phyloP scores from a whole-genome alignment of 768 basidiomycete species.

The Leucocoprinus birnbaumii region DNA sequence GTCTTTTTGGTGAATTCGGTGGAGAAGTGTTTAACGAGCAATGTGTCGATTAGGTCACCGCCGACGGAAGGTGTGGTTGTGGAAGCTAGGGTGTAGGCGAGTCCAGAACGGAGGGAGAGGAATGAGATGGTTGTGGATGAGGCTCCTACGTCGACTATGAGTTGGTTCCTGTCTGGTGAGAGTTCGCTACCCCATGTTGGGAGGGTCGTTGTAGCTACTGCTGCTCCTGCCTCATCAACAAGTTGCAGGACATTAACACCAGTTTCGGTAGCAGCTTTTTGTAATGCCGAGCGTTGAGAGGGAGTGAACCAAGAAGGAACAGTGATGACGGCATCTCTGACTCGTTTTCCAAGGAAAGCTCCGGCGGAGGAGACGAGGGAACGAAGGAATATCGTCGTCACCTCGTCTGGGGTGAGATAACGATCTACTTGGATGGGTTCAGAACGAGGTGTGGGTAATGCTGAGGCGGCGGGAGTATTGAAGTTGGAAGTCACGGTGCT shows the following conservation, averaged over 20 bases:
- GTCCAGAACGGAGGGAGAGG: conserved; percentile 73
- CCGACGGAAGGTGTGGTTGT: conserved; percentile 47
- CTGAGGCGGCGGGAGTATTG: conserved; percentile 64
- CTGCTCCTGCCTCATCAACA: conserved; percentile 84
- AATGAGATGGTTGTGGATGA: conserved; percentile 70
- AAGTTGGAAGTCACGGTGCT: conserved; percentile 38
- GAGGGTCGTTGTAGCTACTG: conserved; percentile 54
- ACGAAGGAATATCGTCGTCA: conserved; percentile 79
- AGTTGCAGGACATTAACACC: conserved; percentile 85
- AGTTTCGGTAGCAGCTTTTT: conserved; percentile 72
- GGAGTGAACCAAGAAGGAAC: conserved; percentile 76
- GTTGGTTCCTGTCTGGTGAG: conserved; percentile 65
- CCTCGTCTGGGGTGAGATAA: conserved; percentile 79
- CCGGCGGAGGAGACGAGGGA: conserved; percentile 85
- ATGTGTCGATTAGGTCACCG: conserved; percentile 74
- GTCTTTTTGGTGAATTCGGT: conserved; percentile 98
- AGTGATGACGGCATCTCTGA: conserved; percentile 81
- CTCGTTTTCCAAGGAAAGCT: conserved; percentile 83
- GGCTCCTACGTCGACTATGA: conserved; percentile 79
- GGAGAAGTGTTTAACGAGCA: conserved; percentile 87
- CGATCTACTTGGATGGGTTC: conserved; percentile 67
- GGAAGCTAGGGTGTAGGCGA: conserved; percentile 61
- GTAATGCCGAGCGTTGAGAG: conserved; percentile 65
- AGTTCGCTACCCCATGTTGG: conserved; percentile 37
- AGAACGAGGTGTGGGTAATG: conserved; percentile 67